Evolutionary conservation across 805 yeast genomes (phyloP), one percentile per base, ranked within the genome.

Genomic region (Sugiyamaella smithiae): DNA sequence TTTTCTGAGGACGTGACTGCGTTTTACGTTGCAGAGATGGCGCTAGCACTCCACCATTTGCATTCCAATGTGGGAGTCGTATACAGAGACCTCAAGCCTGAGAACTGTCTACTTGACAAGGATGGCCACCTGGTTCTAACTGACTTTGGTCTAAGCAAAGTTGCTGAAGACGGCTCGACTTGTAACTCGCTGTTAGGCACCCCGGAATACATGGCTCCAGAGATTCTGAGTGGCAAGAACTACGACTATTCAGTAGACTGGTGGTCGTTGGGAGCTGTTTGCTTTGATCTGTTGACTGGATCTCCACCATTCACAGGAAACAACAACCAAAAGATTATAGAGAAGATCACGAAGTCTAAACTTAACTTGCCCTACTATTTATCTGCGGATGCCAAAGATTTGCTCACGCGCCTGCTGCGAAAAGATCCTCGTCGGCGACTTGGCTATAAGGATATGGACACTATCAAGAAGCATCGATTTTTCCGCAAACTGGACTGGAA

Each of bases 161-260:
- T 70, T 12, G 69, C 75, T 9, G 63, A 63, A 37, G 65, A 59
- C 31, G 67, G 69, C 52, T 68, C 69, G 31, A 66, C 73, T 51
- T 78, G 81, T 61, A 76, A 68, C 31, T 77, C 86, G 9, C 66
- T 85, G 55, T 78, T 82, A 45, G 93, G 93, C 1, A 85, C 93
- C 0, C 87, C 89, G 0, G 88, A 85, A 61, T 85, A 85, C 58
- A 85, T 88, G 82, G 96, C 96, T 0, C 97, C 97, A 2, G 97
- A 88, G 63, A 84, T 89, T 26, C 70, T 88, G 23, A 78, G 76
- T 50, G 96, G 95, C 19, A 77, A 82, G 57, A 78, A 81, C 14
- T 89, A 88, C 64, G 88, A 84, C 57, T 83, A 79, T 46, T 75
- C 81, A 26, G 93, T 89, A 43, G 97, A 88, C 64, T 88, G 95